Percentiles rank a stretch among this genome's conserved stretches.
phyloP scores from a whole-genome alignment of 2,329 filamentous ascomycete genomes.

The Lasiodiplodia citricola region DNA sequence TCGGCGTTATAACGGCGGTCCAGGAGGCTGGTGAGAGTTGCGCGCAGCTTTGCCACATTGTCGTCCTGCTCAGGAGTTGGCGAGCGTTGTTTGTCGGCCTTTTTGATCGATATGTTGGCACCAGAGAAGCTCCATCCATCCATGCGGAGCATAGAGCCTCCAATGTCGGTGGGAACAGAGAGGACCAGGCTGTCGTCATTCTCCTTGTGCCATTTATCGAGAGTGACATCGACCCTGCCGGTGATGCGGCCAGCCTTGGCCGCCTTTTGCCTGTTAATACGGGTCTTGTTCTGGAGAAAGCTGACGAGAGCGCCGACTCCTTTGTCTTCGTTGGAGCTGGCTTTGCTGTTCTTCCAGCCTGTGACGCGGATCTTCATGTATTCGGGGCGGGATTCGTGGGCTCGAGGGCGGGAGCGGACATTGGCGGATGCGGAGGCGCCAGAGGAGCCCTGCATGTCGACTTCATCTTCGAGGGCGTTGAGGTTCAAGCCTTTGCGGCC shows the following conservation, averaged over 20 bases:
- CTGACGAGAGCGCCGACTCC: slow-evolving; percentile 44
- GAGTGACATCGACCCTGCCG: slow-evolving; percentile 39
- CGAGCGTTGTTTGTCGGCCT: slow-evolving; percentile 27
- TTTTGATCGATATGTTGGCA: slow-evolving; percentile 44
- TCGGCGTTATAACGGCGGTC: slow-evolving; percentile 73
- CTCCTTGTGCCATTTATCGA: slow-evolving; percentile 38
- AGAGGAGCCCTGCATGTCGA: slow-evolving; percentile 34
- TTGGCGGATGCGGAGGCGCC: slow-evolving; percentile 22
- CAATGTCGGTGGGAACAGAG: slow-evolving; percentile 44
- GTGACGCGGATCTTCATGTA: slow-evolving; percentile 34
- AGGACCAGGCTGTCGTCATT: slow-evolving; percentile 43
- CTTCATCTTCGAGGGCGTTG: slow-evolving; percentile 32
- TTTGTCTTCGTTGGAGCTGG: slow-evolving; percentile 39
- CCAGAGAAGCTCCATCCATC: slow-evolving; percentile 49
- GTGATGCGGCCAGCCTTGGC: slow-evolving; percentile 30
- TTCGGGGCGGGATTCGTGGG: slow-evolving; percentile 5
- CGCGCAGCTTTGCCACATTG: slow-evolving; percentile 33
- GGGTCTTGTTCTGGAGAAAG: slow-evolving; percentile 49
- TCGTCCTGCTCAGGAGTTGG: not conserved
- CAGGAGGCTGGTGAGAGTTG: slow-evolving; percentile 70
- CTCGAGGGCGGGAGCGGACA: slow-evolving; percentile 7
- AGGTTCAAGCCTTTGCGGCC: slow-evolving; percentile 20
- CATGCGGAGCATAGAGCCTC: slow-evolving; percentile 42
- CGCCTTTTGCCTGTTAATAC: slow-evolving; percentile 34
- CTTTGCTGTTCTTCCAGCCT: slow-evolving; percentile 48